Evolutionary conservation across 176 grass and related monocot genomes (phyloP), one percentile per base, ranked within the genome.

Genomic region (Guadua angustifolia): DNA sequence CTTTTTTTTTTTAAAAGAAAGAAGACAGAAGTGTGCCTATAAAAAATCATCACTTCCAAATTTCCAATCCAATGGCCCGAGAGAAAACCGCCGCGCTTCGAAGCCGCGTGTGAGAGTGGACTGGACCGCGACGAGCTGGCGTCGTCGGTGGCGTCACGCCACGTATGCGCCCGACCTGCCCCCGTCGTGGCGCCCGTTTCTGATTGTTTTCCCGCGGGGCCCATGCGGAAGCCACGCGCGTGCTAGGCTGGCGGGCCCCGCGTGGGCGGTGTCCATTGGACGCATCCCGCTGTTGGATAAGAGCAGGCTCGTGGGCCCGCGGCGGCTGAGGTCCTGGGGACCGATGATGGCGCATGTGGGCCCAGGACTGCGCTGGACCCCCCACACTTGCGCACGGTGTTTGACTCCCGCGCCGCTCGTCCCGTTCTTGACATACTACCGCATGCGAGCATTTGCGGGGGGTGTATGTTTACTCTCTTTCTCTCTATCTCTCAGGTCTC

Each of bases 111-210:
- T 52, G 38, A 18, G 71, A 38, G 50, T 75, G 71, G 59, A 45
- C 44, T 8, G 77, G 84, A 73, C 80, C 38, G 86, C 47, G 81
- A 67, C 81, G 86, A 63, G 74, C 53, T 82, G 85, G 52, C 62
- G 61, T 84, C 73, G 73, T 55, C 83, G 14, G 74, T 29, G 67
- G 45, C 49, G 75, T 73, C 86, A 79, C 56, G 86, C 53, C 32
- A 53, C 55, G 73, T 71, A 65, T 55, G 66, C 80, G 43, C 29
- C 32, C 42, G 67, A 35, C 62, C 26, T 50, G 6, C 61, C 15
- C 57, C 47, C 81, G 26, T 44, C 79, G 45, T 17, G 19, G 7
- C 58, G 35, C 35, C 35, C 35, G 35, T 36, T 36, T 36, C 35
- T 36, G 33, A 35, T 3, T 35, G 19, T 4, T 21, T 58, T n/a